Conservation (phyloP, 148 eudicot species). For the Rheum nobile region DNA sequence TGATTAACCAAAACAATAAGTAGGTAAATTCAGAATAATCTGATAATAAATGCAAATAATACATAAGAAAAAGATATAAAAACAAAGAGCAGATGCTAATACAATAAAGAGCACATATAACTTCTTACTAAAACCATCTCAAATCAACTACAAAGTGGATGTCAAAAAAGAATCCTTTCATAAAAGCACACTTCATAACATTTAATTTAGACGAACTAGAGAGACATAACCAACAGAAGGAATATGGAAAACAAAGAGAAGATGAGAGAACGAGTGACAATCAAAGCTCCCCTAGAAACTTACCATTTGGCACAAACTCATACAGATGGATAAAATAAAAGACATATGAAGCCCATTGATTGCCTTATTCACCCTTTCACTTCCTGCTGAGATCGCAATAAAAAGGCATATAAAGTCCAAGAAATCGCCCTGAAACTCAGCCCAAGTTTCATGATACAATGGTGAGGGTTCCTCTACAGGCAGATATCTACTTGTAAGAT, state of each 20-base stretch:
- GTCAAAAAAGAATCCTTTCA: background rate
- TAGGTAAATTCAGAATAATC: constrained; percentile 6
- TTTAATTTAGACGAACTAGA: background rate
- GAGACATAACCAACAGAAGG: background rate
- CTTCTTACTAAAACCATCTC: background rate
- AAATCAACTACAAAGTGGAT: background rate
- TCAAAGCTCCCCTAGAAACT: background rate
- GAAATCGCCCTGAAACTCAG: background rate
- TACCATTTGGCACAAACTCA: background rate
- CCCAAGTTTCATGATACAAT: background rate
- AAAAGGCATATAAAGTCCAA: background rate
- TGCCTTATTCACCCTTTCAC: background rate
- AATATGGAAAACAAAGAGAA: background rate
- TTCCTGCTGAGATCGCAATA: background rate
- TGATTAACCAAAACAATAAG: constrained; percentile 20
- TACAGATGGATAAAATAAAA: background rate
- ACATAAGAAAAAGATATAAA: background rate
- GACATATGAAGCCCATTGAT: background rate
- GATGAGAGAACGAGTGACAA: background rate
- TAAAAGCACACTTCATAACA: background rate
- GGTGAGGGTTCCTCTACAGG: background rate
- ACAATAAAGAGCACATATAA: background rate
- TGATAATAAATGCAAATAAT: background rate
- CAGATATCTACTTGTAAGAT: background rate
- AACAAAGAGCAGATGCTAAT: background rate